These are phyloP conservation scores for Trichaptum fuscoviolaceum DNA, from an alignment of 768 basidiomycete species.

Conservation along the genomic window DNA sequence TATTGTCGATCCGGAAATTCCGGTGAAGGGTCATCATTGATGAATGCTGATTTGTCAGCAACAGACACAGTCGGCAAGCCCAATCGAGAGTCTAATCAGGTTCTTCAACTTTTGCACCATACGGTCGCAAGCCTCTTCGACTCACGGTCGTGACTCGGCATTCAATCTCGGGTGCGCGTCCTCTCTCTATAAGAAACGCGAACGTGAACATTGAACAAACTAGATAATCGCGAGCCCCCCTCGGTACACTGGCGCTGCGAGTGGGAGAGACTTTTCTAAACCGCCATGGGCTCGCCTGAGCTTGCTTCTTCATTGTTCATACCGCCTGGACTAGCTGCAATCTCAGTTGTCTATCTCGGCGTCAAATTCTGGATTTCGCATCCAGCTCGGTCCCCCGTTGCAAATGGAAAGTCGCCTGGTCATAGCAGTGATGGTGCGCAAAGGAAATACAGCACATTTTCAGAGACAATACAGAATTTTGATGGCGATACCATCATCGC, in stretches of 20 bases:
- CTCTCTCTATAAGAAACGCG: too few species aligned
- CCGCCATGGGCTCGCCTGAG: not conserved
- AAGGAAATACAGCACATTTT: not conserved
- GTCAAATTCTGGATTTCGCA: not conserved
- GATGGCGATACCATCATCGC: not conserved
- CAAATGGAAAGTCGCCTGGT: not conserved
- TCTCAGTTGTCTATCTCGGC: not conserved
- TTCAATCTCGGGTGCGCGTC: too few species aligned
- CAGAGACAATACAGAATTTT: not conserved
- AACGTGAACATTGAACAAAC: too few species aligned
- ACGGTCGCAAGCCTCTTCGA: too few species aligned
- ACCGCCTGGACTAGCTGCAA: not conserved
- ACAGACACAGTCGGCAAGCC: not conserved
- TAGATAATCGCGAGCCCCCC: too few species aligned
- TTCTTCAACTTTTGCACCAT: too few species aligned
- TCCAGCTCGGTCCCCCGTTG: not conserved
- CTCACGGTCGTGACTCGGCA: too few species aligned
- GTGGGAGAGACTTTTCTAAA: too few species aligned
- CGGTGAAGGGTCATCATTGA: too few species aligned
- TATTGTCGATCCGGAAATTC: too few species aligned
- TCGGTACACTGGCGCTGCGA: too few species aligned
- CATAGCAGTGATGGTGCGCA: not conserved
- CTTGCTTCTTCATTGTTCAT: not conserved
- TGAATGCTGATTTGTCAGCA: constrained; percentile 6
- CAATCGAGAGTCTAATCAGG: too few species aligned